Evolutionary conservation across 352 stramenopile genomes (phyloP), one percentile per base, ranked within the genome.

Genomic region (Phytophthora sp.): DNA sequence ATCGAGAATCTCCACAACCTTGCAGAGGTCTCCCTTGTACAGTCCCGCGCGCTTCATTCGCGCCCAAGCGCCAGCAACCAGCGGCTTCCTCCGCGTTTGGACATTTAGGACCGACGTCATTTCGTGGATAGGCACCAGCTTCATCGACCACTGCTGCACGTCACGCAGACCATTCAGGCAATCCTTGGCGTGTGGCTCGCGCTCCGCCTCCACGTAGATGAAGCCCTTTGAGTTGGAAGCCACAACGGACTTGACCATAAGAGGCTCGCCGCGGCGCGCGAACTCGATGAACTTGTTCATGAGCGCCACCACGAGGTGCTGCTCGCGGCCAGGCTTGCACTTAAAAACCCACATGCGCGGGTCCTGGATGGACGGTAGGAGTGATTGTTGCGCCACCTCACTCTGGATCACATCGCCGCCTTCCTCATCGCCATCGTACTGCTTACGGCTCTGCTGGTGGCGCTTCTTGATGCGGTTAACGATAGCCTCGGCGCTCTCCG

Each of bases 261-360:
- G 72, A 45, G 88, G 87, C 65, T 95, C 83, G 13, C 88, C 88
- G n/a, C 85, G 88, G 13, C 86, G 84, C 11, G 83, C 68, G 63
- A 96, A 91, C 41, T 96, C 87, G 26, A 96, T 72, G 49, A 93
- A 95, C 69, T 96, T 96, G 76, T 96, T 95, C 88, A 96, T 96
- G 57, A 96, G 75, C 13, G 87, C 83, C 24, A 95, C 75, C 16
- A 96, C 88, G 13, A 95, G 74, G 58, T 96, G 84, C 67, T 96
- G 87, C 56, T 96, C 88, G 23, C 86, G 85, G 23, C 88, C 88
- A 39, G 88, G 87, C 71, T 96, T 96, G 81, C 88, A 96, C 66
- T 96, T 96, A 67, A 96, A 95, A 21, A 96, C 87, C 88, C 88
- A 96, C 82, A 96, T 90, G 51, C 87, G 85, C 42, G 88, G 88